These are phyloP conservation scores for Setaria viridis DNA, from an alignment of 202 grass and related monocot genomes.

Conservation along the genomic window DNA sequence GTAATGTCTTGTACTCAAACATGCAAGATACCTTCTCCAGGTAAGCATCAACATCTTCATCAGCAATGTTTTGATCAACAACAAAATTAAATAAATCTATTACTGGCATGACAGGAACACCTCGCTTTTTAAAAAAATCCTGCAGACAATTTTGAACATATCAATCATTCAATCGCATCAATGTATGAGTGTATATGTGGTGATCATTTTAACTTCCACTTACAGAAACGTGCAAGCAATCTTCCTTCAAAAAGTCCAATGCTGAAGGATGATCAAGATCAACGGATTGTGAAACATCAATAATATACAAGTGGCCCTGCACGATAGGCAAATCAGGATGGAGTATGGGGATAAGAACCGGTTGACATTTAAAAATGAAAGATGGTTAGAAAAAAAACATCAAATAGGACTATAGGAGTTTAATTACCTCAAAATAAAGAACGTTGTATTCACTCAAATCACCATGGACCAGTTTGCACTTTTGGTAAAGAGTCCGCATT, in stretches of 20 bases:
- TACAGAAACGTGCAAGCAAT: constrained; percentile 96
- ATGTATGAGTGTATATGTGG: constrained; percentile 19
- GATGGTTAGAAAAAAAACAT: constrained; percentile 19
- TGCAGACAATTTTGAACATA: constrained; percentile 38
- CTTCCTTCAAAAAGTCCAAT: constrained; percentile 88
- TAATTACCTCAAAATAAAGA: constrained; percentile 90
- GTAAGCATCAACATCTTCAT: constrained; percentile 84
- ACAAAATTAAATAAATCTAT: constrained; percentile 90
- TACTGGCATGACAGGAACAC: constrained; percentile 84
- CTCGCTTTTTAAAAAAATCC: constrained; percentile 92
- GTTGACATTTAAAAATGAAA: constrained; percentile 22
- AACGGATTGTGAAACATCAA: constrained; percentile 96
- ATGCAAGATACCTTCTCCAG: constrained; percentile 78
- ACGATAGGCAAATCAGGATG: constrained; percentile 38
- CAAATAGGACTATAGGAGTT: constrained; percentile 28
- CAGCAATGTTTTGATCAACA: constrained; percentile 73
- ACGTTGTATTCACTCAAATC: constrained; percentile 99
- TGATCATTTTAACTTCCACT: constrained; percentile 45
- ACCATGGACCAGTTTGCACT: constrained; percentile 96
- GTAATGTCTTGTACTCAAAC: background rate
- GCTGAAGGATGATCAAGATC: constrained; percentile 93
- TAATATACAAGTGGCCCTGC: constrained; percentile 94
- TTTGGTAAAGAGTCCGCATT: constrained; percentile 89
- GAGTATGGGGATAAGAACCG: constrained; percentile 24
- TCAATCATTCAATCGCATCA: constrained; percentile 24